phyloP scores from a whole-genome alignment of 164 flowering plant species.

The Macadamia tetraphylla region DNA sequence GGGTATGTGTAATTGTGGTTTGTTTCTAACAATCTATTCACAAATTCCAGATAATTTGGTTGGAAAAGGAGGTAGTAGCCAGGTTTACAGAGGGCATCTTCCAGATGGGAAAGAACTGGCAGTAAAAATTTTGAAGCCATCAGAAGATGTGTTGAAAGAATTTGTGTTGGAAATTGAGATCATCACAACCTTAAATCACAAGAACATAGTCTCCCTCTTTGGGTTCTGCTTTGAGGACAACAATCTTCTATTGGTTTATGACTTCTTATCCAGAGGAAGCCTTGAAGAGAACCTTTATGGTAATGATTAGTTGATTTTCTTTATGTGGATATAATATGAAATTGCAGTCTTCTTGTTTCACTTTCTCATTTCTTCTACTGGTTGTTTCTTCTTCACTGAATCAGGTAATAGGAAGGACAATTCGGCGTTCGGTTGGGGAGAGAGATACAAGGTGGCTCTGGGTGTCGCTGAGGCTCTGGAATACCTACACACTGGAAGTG shows the following conservation, averaged over 20 bases:
- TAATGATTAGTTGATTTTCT: constrained; percentile 12
- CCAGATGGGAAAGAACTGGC: constrained; percentile 82
- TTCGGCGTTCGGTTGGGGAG: constrained; percentile 65
- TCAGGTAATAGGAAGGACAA: constrained; percentile 42
- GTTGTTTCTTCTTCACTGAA: background rate
- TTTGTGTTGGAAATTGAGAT: constrained; percentile 80
- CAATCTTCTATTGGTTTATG: constrained; percentile 74
- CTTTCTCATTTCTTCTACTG: background rate
- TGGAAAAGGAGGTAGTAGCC: constrained; percentile 91
- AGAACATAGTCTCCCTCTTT: constrained; percentile 65
- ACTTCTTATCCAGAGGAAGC: constrained; percentile 78
- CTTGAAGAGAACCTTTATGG: constrained; percentile 95
- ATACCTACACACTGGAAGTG: constrained; percentile 55
- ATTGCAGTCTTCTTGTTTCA: constrained; percentile 1
- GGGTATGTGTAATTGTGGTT: background rate
- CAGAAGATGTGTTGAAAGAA: constrained; percentile 63
- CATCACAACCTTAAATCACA: constrained; percentile 67
- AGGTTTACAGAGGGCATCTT: constrained; percentile 75
- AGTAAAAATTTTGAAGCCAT: constrained; percentile 73
- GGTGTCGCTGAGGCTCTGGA: constrained; percentile 91
- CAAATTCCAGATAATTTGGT: constrained; percentile 64
- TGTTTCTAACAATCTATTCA: background rate
- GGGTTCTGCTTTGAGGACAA: constrained; percentile 80
- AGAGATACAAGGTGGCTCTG: constrained; percentile 80
- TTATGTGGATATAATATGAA: background rate